Base-by-base conservation (phyloP, 108 stramenopile species). In the Skeletonema potamos region DNA sequence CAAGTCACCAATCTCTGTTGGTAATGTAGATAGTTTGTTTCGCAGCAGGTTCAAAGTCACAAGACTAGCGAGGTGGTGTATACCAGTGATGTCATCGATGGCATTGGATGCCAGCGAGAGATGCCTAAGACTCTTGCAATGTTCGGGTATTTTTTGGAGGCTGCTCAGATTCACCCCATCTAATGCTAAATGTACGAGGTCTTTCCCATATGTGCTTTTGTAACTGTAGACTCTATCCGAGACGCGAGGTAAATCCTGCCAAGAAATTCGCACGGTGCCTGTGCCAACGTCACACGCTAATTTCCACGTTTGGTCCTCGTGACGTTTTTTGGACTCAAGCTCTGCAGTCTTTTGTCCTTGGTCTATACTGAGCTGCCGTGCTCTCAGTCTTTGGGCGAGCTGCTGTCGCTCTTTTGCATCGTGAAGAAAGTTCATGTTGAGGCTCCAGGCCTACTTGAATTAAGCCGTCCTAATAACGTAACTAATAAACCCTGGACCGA, bases 21-120 rank as follows among this genome's bases (percentile, higher is more conserved):
- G 78, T 6, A 79, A 33, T 43, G 46, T 58, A 18, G 27, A 68
- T 12, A 79, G 58, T 13, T 68, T 24, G 62, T 79, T 79, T 41
- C 73, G 55, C 13, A 79, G 78, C 12, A 79, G 66, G 68, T 79
- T 79, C 43, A 79, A 32, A 18, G 60, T 41, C 0, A 1, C 24
- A 0, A 79, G 66, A 18, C 59, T 79, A 10, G 22, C 18, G 10
- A 79, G 58, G 17, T 29, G 17, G 24, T 77, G 68, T 28, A 77
- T 77, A 11, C 62, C 59, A 20, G 43, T 41, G 17, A 79, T 73
- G 20, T 79, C 59, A 8, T 37, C 24, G 27, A 79, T 74, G 28
- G 20, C 20, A 41, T 79, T 79, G 6, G 78, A 79, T 6, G 78
- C 72, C 18, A 79, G 20, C 20, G 78, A 79, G 39, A 79, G 72